These are phyloP conservation scores for Cenchrus americanus DNA, from an alignment of 176 grass and related monocot species.

Conservation along the genomic window DNA sequence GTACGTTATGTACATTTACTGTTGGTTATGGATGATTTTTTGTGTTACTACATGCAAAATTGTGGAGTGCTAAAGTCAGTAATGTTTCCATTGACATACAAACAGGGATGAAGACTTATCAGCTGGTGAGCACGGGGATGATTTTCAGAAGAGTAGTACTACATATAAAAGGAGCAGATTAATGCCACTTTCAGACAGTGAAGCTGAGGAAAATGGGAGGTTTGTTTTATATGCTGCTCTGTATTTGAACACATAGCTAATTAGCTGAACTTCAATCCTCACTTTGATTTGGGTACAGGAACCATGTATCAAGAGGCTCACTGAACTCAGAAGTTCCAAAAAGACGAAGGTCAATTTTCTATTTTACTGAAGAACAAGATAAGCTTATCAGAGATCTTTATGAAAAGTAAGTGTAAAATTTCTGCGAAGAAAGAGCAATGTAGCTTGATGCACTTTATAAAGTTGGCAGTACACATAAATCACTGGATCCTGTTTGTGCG, in stretches of 20 bases:
- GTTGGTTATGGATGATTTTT: neutral
- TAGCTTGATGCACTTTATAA: constrained; percentile 19
- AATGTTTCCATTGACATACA: constrained; percentile 10
- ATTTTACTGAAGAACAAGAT: constrained; percentile 77
- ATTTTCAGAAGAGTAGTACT: constrained; percentile 47
- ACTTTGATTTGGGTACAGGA: constrained; percentile 46
- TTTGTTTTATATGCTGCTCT: constrained; percentile 40
- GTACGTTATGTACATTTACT: constrained; percentile 50
- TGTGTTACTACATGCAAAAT: neutral
- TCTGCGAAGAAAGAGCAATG: constrained; percentile 29
- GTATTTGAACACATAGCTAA: constrained; percentile 33
- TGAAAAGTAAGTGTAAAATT: constrained; percentile 67
- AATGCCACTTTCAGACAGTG: constrained; percentile 58
- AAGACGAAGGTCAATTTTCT: constrained; percentile 50
- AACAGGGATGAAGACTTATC: constrained; percentile 68
- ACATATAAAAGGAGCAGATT: constrained; percentile 51
- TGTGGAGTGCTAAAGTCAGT: constrained; percentile 16
- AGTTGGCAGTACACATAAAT: constrained; percentile 21
- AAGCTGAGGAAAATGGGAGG: constrained; percentile 56
- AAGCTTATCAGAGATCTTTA: constrained; percentile 64
- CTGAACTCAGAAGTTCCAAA: constrained; percentile 50
- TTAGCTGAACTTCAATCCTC: constrained; percentile 40
- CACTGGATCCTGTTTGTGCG: neutral
- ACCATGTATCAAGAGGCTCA: constrained; percentile 44
- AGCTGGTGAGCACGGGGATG: constrained; percentile 50